Evolutionary conservation across 2,329 filamentous ascomycete genomes (phyloP).

Genomic region (Emergomyces africanus): DNA sequence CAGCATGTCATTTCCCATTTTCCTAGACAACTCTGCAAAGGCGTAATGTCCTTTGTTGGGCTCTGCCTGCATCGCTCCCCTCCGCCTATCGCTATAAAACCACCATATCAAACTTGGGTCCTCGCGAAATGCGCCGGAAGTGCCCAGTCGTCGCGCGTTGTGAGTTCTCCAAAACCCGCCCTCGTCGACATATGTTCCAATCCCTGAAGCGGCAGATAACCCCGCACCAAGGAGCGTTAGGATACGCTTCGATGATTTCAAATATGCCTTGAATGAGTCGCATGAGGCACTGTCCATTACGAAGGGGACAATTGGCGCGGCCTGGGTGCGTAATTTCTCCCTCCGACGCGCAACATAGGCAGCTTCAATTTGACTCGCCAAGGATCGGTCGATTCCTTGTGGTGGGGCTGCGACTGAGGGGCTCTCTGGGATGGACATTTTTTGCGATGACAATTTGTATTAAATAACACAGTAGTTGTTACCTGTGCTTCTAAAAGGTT

Average conservation of each 20-base stretch:
- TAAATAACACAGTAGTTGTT: neutral
- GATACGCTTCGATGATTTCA: neutral
- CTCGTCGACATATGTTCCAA: neutral
- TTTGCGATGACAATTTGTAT: neutral
- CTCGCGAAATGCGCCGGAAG: neutral
- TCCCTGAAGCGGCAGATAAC: neutral
- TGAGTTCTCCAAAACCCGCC: neutral
- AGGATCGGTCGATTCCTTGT: neutral
- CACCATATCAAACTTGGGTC: neutral
- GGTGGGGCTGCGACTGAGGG: neutral
- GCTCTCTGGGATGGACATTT: neutral
- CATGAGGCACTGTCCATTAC: neutral
- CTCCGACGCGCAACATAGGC: neutral
- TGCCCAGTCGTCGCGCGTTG: neutral
- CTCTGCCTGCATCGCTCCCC: neutral
- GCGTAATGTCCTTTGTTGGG: neutral
- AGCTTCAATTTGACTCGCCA: neutral
- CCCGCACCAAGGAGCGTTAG: neutral
- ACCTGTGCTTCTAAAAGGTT: neutral
- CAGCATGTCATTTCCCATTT: neutral
- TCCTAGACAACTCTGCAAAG: neutral
- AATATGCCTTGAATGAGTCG: neutral
- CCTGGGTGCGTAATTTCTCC: neutral
- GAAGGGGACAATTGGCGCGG: neutral
- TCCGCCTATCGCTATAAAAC: conserved; percentile 1